Evolutionary conservation across 2,329 filamentous ascomycete species (phyloP), one percentile per base, ranked within the genome.

Genomic region (Aureobasidium sp.): DNA sequence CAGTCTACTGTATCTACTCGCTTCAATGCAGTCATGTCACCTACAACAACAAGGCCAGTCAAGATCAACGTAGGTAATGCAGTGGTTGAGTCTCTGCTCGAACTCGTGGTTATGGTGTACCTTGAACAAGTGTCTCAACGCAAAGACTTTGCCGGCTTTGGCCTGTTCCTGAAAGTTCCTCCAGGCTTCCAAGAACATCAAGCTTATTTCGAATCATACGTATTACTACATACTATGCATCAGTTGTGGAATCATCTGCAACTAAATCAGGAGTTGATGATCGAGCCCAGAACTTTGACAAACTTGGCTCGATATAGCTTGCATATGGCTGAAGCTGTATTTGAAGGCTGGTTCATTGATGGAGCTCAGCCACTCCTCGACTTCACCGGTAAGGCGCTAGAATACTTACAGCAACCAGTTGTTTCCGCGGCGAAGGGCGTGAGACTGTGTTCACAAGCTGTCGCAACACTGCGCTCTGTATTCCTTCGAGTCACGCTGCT

Each of bases 331-430:
- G 93, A 98, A 66, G 88, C 89, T 5, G 85, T 95, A 11, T 96
- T 93, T 60, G 93, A 97, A 69, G 93, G 93, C 14, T 96, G 90
- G 88, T 97, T 97, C 64, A 80, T 96, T 58, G 85, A 93, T 59
- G 91, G 91, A 1, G 88, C 88, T 1, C 86, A 90, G 61, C 78
- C 82, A 3, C 79, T 93, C 60, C 78, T 97, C 27, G 90, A 97
- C 62, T 94, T 96, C 62, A 80, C 85, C 3, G 93, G 91, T 1
- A 83, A 85, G 50, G 71, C 96, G 6, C 70, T 98, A 6, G 93
- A 98, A 65, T 91, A 95, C 62, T 74, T 98, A 3, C 89, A 95
- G 65, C 81, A 87, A 8, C 86, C 90, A 0, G 88, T 95, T 12
- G 76, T 98, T 30, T 80, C 88, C 0, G 77, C 76, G 10, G 72